Base-by-base conservation (phyloP, 805 yeast species). In the Nakazawaea holstii region DNA sequence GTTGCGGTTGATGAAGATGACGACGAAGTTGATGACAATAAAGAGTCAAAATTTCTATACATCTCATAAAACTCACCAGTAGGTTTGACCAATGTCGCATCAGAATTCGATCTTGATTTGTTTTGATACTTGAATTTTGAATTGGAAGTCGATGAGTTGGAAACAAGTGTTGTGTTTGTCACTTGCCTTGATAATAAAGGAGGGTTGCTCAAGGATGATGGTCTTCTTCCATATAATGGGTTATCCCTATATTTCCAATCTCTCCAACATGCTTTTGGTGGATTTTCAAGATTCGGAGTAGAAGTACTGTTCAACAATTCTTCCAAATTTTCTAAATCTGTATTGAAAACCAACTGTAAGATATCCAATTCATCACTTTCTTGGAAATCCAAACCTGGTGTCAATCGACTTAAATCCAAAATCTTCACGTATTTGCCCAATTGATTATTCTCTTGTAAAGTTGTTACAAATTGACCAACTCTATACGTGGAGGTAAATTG, bases 221-320 rank as follows among this genome's bases (percentile, higher is more conserved):
- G 60, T 24, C 49, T 26, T 41, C 49, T 45, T 1, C 76, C 70
- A 58, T 83, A 84, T 32, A 86, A 61, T 1, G 92, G 87, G 62
- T 84, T 90, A 44, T 76, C 77, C 52, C 87, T 74, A 57, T 75
- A 83, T 57, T 87, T 84, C 95, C 96, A 89, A 61, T 89, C 96
- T 59, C 96, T 74, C 97, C 97, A 89, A 8, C 92, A 84, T 0
- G 96, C 96, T 6, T 31, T 28, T 4, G 40, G 15, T 1, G 35
- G 36, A 11, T 24, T 20, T 20, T 20, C 24, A 20, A 20, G 24
- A 20, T 20, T 20, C 5, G 24, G 24, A 20, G 24, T 20, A 20
- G 24, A 20, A 20, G 24, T 20, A 20, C 24, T 41, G 36, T 29
- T 45, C 36, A 35, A 33, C 44, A 39, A 32, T 13, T 39, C 50